Percentiles rank a stretch among this genome's conserved stretches.
Evolutionary conservation across 2,329 filamentous ascomycete species (phyloP).

Genomic region (Microcyclospora pomicola): DNA sequence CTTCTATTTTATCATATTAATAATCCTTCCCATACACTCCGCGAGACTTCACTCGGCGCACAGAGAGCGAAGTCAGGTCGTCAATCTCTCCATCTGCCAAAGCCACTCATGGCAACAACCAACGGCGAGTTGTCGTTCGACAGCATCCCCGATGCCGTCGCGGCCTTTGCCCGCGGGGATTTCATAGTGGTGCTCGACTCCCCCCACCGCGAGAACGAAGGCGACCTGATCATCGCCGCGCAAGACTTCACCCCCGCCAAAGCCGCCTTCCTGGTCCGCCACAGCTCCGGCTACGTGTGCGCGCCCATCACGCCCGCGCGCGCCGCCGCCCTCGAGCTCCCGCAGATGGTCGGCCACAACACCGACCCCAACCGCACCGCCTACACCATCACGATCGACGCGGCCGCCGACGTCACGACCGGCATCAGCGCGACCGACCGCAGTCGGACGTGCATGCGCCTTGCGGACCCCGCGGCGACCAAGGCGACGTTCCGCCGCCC

Average conservation of each 20-base stretch:
- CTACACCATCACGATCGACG: slow-evolving; percentile 83
- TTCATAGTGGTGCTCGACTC: slow-evolving; percentile 95
- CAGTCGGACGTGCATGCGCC: slow-evolving; percentile 61
- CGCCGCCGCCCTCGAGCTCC: slow-evolving; percentile 59
- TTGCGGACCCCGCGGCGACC: slow-evolving; percentile 56
- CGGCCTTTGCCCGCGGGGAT: slow-evolving; percentile 45
- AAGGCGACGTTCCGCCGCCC: slow-evolving; percentile 59
- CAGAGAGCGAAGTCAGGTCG: neutral
- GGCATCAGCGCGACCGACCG: slow-evolving; percentile 86
- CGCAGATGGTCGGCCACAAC: slow-evolving; percentile 74
- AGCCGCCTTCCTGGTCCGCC: slow-evolving; percentile 90
- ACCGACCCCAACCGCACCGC: slow-evolving; percentile 77
- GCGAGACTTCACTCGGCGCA: too few relatives aligned
- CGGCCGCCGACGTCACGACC: slow-evolving; percentile 59
- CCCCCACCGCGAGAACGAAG: slow-evolving; percentile 88
- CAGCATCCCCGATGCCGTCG: slow-evolving; percentile 33
- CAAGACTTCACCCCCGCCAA: slow-evolving; percentile 71
- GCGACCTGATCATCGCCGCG: slow-evolving; percentile 91
- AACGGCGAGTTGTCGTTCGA: slow-evolving; percentile 26
- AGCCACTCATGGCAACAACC: slow-evolving; percentile 10
- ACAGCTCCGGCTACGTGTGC: slow-evolving; percentile 83
- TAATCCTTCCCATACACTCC: too few relatives aligned
- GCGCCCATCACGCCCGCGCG: slow-evolving; percentile 61
- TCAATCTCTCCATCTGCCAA: neutral
- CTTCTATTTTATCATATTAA: too few relatives aligned